Evolutionary conservation across 1,284 basidiomycete genomes (phyloP), one percentile per base, ranked within the genome.

Genomic region (Cystobasidium sp.): DNA sequence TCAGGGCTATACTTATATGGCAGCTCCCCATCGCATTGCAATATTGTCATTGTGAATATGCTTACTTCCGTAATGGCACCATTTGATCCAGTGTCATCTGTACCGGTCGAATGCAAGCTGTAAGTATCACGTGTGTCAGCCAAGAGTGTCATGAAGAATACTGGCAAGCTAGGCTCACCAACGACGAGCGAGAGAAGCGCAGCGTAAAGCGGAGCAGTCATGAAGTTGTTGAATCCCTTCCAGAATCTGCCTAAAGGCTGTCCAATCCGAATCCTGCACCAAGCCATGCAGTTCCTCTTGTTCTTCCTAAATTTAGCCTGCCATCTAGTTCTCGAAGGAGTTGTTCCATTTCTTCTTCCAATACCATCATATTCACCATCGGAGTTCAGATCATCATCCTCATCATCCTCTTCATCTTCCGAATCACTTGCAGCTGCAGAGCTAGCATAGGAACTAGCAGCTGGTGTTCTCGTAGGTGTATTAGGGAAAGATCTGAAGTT

Each of bases 151-250:
- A 44, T 1, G 37, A 10, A 18, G 7, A 20, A 1, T 14, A 56
- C 3, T 2, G 8, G 31, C 18, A 7, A 20, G 14, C 14, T 20
- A 44, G 7, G 39, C 64, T 37, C 24, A 66, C 64, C 83, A 9
- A 84, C 83, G 10, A 84, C 68, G 31, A 84, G 78, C 8, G 81
- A 82, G 10, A 83, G 76, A 1, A 84, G 75, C 16, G 83, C 83
- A 5, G 83, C 77, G 55, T 75, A 75, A 65, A 76, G 64, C 31
- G 75, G 68, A 10, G 77, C 68, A 43, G 79, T 79, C 78, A 80
- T 79, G 66, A 80, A 81, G 14, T 68, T 77, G 46, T 72, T 64
- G 31, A 81, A 55, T 8, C 43, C 63, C 44, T 39, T 71, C 1
- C 61, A 63, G 37, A 79, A 61, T 37, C 63, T 71, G 49, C 68